Evolutionary conservation across 306 rosid species (phyloP), one percentile per base, ranked within the genome.

Genomic region (Corylus americana): DNA sequence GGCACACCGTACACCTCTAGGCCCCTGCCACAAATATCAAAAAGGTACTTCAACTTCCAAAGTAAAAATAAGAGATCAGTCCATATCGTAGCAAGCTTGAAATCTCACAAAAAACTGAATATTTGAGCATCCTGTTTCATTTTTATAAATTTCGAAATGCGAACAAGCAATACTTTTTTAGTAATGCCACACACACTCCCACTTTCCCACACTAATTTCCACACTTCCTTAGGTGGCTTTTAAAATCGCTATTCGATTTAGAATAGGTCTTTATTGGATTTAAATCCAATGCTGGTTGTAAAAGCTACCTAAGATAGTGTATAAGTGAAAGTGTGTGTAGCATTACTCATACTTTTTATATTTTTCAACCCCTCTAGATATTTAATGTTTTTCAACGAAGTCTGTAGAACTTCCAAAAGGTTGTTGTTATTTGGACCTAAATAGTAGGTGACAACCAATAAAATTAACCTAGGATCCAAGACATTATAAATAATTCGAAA

Each of bases 1-100:
- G 47, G 73, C 37, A 83, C 98, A 95, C 98, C 98, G 92, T 74
- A 95, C 97, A 71, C 98, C 98, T 81, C 98, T 98, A 18, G 98
- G 98, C 69, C 98, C 98, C 98, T 95, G 84, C 74, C 87, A 79
- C 77, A 69, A 70, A 75, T 69, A 85, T 78, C 39, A 13, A 29
- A 62, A 29, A 62, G 69, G 18, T 8, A 48, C 64, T 63, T 78
- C 67, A 73, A 74, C 70, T 75, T 78, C 42, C 51, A 58, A 17
- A 57, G 77, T 74, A 63, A 35, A 80, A 74, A 71, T 44, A 37
- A 61, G 48, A 44, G 22, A 22, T 48, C 29, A 42, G 71, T 64
- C 71, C 20, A 73, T 51, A 76, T 20, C 55, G 14, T 7, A 73
- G 55, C 44, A 68, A 29, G 63, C 71, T 58, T 77, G 31, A 79